These are phyloP conservation scores for Sporisorium sorghi DNA, from an alignment of 1,284 basidiomycete genomes.

Conservation along the genomic window DNA sequence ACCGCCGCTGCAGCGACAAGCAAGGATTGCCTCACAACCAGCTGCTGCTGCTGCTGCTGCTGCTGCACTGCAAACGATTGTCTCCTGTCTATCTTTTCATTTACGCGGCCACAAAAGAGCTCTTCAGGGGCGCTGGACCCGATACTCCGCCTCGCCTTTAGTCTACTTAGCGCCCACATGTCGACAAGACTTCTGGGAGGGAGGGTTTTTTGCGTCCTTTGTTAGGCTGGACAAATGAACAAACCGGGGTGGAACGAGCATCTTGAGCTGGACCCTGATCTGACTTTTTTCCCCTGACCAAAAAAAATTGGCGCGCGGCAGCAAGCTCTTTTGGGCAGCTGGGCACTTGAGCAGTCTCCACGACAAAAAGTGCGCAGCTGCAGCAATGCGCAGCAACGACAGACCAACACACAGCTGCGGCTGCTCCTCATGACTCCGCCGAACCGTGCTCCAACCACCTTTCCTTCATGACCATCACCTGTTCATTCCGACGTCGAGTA, in stretches of 20 bases:
- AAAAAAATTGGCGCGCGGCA: constrained; percentile 1
- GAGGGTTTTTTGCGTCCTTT: neutral
- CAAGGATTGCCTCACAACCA: too few relatives aligned
- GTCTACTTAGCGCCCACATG: constrained; percentile 1
- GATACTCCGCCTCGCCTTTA: too few relatives aligned
- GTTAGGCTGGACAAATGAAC: neutral
- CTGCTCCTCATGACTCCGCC: neutral
- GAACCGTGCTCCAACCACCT: too few relatives aligned
- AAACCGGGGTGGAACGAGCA: neutral
- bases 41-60: too few relatives aligned
- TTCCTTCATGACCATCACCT: neutral
- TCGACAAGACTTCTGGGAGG: too few relatives aligned
- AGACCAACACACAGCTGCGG: neutral
- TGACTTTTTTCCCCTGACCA: neutral
- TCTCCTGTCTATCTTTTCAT: neutral
- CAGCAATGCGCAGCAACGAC: constrained; percentile 3
- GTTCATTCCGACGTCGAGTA: neutral
- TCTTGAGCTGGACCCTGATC: constrained; percentile 6
- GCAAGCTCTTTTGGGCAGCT: neutral
- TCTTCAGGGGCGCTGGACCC: too few relatives aligned
- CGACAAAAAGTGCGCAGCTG: constrained; percentile 3
- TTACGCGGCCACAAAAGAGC: neutral
- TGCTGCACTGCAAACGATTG: neutral
- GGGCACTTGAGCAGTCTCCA: constrained; percentile 3
- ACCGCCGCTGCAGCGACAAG: neutral